These are phyloP conservation scores for Russula emetica DNA, from an alignment of 768 basidiomycete species.

Conservation along the genomic window DNA sequence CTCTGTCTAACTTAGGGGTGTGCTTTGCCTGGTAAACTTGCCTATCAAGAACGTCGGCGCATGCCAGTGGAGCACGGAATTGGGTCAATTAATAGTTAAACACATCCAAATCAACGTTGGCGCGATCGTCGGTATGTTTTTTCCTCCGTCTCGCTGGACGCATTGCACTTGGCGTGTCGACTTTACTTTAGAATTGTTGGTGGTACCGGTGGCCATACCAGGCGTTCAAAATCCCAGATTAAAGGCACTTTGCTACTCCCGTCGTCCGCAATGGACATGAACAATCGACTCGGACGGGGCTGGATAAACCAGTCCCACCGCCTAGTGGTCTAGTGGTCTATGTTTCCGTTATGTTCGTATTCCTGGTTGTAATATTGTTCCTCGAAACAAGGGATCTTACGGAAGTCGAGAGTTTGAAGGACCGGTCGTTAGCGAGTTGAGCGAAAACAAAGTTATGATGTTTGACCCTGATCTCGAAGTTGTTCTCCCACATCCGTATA, in stretches of 20 bases:
- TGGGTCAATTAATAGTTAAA: not conserved
- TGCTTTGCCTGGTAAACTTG: not conserved
- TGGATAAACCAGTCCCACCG: not conserved
- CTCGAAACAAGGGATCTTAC: not conserved
- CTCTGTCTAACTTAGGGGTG: not conserved
- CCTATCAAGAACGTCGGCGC: too few relatives aligned
- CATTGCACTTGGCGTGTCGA: not conserved
- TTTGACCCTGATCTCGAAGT: too few relatives aligned
- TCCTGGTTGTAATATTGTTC: not conserved
- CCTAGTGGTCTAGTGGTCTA: not conserved
- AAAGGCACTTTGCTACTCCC: not conserved
- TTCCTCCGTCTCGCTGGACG: too few relatives aligned
- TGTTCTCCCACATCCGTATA: too few relatives aligned
- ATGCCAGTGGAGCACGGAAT: not conserved
- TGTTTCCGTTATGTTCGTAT: not conserved
- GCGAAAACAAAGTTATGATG: not conserved
- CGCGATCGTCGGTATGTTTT: not conserved
- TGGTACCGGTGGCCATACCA: not conserved
- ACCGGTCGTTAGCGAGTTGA: not conserved
- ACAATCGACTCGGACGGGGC: not conserved
- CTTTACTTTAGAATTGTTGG: not conserved
- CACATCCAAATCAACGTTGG: not conserved
- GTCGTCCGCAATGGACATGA: not conserved
- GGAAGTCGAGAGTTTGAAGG: not conserved
- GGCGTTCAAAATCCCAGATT: not conserved